Evolutionary conservation across 164 flowering plant genomes (phyloP).

Genomic region (Stephania cephalantha): DNA sequence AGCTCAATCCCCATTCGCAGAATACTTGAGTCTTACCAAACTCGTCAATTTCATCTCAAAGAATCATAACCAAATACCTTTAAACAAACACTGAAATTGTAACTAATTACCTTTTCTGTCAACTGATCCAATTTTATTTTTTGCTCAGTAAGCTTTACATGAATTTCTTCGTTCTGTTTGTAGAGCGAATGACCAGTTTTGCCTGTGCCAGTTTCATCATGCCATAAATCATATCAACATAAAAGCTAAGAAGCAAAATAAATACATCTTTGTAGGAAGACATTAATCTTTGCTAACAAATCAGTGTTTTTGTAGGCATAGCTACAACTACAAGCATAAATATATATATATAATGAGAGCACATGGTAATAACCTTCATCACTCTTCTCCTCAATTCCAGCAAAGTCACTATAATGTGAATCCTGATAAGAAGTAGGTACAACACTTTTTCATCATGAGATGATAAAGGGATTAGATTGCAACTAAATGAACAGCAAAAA

Average conservation of each 20-base stretch:
- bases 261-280: not conserved
- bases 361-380: constrained; percentile 13
- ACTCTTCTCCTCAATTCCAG: constrained; percentile 29
- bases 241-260: not conserved
- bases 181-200: constrained; percentile 20
- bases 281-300: not conserved
- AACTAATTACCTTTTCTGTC: constrained; percentile 47
- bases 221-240: not conserved
- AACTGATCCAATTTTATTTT: constrained; percentile 47
- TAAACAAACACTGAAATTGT: not conserved
- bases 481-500: not conserved
- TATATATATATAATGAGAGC: not conserved
- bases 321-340: not conserved
- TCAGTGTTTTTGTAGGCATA: not conserved
- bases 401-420: constrained; percentile 21
- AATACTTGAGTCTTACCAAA: too few species aligned
- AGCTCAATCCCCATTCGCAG: not conserved
- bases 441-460: constrained; percentile 4
- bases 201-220: constrained; percentile 30
- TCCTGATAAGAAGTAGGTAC: constrained; percentile 32
- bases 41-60: not conserved
- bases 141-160: constrained; percentile 41
- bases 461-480: constrained; percentile 1
- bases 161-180: constrained; percentile 41
- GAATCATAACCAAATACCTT: not conserved